A percentile compares a stretch with the other conserved stretches of the same genome.
phyloP scores from a whole-genome alignment of 352 stramenopile genomes.

The Phytophthora crassamura region DNA sequence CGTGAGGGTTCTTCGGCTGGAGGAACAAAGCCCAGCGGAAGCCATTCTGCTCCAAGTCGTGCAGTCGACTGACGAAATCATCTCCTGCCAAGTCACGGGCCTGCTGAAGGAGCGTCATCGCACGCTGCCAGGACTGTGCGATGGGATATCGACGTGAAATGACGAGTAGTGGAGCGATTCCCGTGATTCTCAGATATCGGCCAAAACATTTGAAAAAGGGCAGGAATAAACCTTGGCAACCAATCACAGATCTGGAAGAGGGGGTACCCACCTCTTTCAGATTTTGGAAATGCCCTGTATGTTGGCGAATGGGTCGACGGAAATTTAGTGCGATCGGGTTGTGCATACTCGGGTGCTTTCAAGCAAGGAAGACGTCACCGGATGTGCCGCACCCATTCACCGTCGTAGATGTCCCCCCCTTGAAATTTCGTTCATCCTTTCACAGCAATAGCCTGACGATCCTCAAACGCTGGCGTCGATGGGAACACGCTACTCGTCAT shows the following conservation, averaged over 20 bases:
- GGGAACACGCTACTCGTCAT: conserved; percentile 60
- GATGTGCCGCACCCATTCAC: too few species aligned
- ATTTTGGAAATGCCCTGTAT: too few species aligned
- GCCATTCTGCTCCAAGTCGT: conserved; percentile 55
- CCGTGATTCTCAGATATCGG: too few species aligned
- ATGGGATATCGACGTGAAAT: conserved; percentile 68
- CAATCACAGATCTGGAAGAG: too few species aligned
- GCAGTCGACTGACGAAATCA: conserved; percentile 25
- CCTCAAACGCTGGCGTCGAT: conserved; percentile 51
- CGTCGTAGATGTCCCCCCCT: too few species aligned
- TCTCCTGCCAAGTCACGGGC: conserved; percentile 19
- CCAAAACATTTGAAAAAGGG: too few species aligned
- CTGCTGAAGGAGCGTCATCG: conserved; percentile 43
- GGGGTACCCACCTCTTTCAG: too few species aligned
- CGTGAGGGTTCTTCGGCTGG: conserved; percentile 53
- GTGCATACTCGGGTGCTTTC: too few species aligned
- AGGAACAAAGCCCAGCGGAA: conserved; percentile 77
- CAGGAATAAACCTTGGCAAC: too few species aligned
- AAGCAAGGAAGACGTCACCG: too few species aligned
- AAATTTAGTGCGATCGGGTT: too few species aligned
- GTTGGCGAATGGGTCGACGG: too few species aligned
- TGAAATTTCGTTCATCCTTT: conserved; percentile 2
- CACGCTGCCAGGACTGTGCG: conserved; percentile 59
- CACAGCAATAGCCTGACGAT: conserved; percentile 44
- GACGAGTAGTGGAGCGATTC: conserved; percentile 57